These are phyloP conservation scores for Epichloe sibirici DNA, from an alignment of 2,329 filamentous ascomycete genomes.

Conservation along the genomic window DNA sequence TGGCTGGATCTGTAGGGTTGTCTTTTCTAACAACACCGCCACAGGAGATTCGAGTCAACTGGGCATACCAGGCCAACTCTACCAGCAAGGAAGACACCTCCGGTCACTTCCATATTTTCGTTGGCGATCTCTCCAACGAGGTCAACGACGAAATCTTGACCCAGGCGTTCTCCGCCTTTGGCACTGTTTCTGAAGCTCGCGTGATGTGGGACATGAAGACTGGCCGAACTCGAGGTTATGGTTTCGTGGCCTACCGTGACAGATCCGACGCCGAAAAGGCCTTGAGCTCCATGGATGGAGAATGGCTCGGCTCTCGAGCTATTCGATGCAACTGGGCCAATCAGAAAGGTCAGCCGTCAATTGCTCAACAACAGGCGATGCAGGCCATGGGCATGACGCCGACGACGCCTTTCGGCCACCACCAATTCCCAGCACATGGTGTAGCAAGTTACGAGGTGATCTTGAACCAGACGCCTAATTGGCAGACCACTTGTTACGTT, in stretches of 20 bases:
- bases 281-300: constrained; percentile 93
- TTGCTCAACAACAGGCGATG: constrained; percentile 96
- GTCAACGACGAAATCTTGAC: constrained; percentile 93
- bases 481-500: constrained; percentile 98
- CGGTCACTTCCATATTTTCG: constrained; percentile 97
- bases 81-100: constrained; percentile 94
- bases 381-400: constrained; percentile 96
- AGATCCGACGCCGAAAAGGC: constrained; percentile 91
- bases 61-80: constrained; percentile 96
- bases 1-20: background rate
- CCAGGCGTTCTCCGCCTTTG: constrained; percentile 93
- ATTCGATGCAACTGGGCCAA: constrained; percentile 99
- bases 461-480: constrained; percentile 83
- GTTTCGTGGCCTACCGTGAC: constrained; percentile 95
- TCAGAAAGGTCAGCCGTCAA: constrained; percentile 98
- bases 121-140: constrained; percentile 94
- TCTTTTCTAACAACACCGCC: constrained; percentile 9
- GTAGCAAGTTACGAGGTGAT: constrained; percentile 98
- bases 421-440: constrained; percentile 95
- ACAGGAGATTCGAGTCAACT: constrained; percentile 97
- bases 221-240: constrained; percentile 89
- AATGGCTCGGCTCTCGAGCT: constrained; percentile 95
- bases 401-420: constrained; percentile 89
- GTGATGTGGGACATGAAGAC: constrained; percentile 99
- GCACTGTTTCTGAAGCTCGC: constrained; percentile 88